A percentile compares a stretch with the other conserved stretches of the same genome.
These are phyloP conservation scores for Rhizoclosmatium sp. DNA, from an alignment of 192 early-diverging fungal species.

Conservation along the genomic window DNA sequence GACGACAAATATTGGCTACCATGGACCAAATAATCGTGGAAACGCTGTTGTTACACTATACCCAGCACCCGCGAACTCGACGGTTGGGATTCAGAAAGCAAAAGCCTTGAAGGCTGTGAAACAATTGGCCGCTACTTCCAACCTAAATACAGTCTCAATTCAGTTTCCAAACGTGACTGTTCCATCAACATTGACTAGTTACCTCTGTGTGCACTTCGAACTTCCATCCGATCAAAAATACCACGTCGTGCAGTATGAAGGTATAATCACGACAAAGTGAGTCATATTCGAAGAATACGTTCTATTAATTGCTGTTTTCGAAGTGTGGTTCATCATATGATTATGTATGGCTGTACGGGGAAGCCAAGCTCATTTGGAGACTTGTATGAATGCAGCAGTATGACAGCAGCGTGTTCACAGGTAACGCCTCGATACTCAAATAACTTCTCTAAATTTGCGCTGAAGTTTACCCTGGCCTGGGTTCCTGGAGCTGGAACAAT, in stretches of 20 bases:
- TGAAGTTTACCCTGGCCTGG: background rate
- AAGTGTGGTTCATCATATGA: background rate
- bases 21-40: slow-evolving; percentile 17
- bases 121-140: background rate
- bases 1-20: background rate
- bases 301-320: background rate
- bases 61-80: background rate
- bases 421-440: background rate
- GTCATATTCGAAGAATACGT: background rate
- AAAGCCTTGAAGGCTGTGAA: background rate
- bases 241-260: slow-evolving; percentile 38
- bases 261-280: slow-evolving; percentile 8
- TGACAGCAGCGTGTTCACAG: background rate
- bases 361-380: background rate
- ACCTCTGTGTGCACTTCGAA: slow-evolving; percentile 31
- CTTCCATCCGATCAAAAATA: slow-evolving; percentile 35
- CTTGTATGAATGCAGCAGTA: background rate
- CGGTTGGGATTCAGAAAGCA: background rate
- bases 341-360: background rate
- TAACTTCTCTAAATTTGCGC: background rate
- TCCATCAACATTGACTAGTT: slow-evolving; percentile 2
- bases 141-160: background rate
- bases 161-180: slow-evolving; percentile 21
- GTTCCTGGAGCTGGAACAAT: slow-evolving; percentile 17
- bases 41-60: background rate